phyloP scores from a whole-genome alignment of 2,329 filamentous ascomycete genomes.

The Pezicula neosporulosa region DNA sequence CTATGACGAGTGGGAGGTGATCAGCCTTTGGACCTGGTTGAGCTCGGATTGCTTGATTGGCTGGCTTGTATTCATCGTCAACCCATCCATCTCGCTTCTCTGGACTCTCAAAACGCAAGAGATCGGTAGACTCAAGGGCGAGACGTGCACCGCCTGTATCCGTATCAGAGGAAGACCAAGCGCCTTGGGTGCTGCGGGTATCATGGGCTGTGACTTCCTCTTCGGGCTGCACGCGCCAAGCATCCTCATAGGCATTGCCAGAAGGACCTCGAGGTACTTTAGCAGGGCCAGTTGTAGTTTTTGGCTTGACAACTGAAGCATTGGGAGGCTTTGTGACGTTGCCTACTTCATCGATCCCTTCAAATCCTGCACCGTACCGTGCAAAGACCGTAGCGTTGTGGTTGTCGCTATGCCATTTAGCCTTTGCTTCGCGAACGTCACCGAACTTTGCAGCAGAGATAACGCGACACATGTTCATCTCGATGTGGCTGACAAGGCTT shows the following conservation, averaged over 20 bases:
- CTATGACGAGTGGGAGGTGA: too few species aligned
- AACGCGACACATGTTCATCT: constrained; percentile 10
- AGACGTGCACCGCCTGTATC: background rate
- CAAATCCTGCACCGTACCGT: background rate
- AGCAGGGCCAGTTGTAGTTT: background rate
- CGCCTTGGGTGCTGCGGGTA: background rate
- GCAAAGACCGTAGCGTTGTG: background rate
- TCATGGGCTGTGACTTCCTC: too few species aligned
- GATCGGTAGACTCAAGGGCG: background rate
- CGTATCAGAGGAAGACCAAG: background rate
- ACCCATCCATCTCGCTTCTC: background rate
- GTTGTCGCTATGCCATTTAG: background rate
- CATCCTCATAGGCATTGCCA: too few species aligned
- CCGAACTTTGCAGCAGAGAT: background rate
- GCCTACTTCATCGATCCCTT: background rate
- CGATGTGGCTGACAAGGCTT: constrained; percentile 17
- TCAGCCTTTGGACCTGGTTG: too few species aligned
- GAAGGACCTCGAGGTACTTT: background rate
- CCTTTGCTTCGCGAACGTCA: background rate
- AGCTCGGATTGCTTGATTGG: too few species aligned
- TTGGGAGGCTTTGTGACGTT: background rate
- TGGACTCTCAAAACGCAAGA: background rate
- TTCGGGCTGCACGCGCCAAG: too few species aligned
- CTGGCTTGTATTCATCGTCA: background rate
- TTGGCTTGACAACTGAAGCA: background rate